Conservation (phyloP, 805 yeast species). For the Yarrowia sp. region DNA sequence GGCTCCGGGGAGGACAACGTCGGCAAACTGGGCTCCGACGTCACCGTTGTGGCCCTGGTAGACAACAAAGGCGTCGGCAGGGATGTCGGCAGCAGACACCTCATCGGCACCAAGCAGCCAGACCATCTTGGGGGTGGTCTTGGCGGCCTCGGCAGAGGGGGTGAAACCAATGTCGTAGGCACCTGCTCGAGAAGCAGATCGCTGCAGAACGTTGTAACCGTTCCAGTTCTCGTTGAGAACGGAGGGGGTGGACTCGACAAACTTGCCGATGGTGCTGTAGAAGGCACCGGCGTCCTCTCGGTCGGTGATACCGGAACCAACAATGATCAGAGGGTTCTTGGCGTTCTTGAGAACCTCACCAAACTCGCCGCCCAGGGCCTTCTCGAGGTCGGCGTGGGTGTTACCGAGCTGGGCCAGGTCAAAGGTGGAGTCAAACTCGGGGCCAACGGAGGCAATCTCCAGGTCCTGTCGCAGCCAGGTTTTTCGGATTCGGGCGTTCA, state of each 20-base stretch:
- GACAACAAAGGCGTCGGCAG: constrained; percentile 80
- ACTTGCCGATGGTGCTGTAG: constrained; percentile 57
- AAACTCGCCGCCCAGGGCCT: constrained; percentile 61
- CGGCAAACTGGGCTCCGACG: constrained; percentile 81
- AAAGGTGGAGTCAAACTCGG: constrained; percentile 73
- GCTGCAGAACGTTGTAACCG: constrained; percentile 73
- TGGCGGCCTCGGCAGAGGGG: constrained; percentile 47
- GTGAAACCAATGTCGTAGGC: constrained; percentile 82
- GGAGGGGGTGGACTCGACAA: constrained; percentile 53
- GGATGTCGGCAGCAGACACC: constrained; percentile 61
- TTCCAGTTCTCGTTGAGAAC: constrained; percentile 74
- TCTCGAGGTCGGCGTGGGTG: constrained; percentile 51
- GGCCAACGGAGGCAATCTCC: constrained; percentile 65
- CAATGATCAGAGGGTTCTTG: constrained; percentile 68
- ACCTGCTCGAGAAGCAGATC: constrained; percentile 84
- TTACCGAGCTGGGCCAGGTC: constrained; percentile 61
- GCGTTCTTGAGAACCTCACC: constrained; percentile 68
- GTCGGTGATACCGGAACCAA: constrained; percentile 77
- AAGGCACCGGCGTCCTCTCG: constrained; percentile 60
- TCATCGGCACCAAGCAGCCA: constrained; percentile 86
- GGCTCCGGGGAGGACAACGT: constrained; percentile 79
- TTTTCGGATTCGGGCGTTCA: constrained; percentile 78
- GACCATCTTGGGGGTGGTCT: constrained; percentile 62
- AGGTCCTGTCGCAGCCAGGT: constrained; percentile 72
- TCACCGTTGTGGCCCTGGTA: constrained; percentile 94